These are phyloP conservation scores for Fagopyrum homotropicum DNA, from an alignment of 148 eudicot genomes.

Conservation along the genomic window DNA sequence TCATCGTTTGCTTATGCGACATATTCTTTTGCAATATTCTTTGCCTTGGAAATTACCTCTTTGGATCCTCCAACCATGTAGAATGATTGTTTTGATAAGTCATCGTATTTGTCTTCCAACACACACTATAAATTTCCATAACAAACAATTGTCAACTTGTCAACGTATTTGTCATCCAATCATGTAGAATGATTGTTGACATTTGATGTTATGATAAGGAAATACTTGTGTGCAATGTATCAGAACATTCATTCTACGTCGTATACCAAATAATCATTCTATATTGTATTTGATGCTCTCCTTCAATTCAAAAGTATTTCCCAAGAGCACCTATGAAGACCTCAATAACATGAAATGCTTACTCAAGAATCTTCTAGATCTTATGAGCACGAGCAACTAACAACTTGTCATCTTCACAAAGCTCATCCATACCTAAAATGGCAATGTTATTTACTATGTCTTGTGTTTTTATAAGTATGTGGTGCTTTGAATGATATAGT, in stretches of 20 bases:
- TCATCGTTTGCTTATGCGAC: constrained; percentile 39
- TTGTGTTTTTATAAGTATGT: too few species aligned
- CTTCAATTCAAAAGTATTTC: constrained; percentile 87
- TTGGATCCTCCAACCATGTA: constrained; percentile 43
- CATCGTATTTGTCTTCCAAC: constrained; percentile 93
- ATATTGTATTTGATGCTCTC: constrained; percentile 44
- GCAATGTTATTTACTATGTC: constrained; percentile 63
- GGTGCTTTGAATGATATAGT: too few species aligned
- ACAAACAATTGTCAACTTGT: neutral
- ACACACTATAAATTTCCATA: constrained; percentile 50
- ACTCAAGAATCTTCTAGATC: constrained; percentile 77
- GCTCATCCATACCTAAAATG: constrained; percentile 99
- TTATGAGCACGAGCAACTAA: constrained; percentile 98
- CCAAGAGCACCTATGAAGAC: constrained; percentile 34
- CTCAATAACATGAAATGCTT: constrained; percentile 56
- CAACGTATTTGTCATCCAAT: neutral
- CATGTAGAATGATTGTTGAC: too few species aligned
- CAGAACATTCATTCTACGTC: too few species aligned
- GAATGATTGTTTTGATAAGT: constrained; percentile 74
- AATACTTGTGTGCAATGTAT: constrained; percentile 74
- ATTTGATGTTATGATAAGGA: neutral
- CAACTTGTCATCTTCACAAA: constrained; percentile 97
- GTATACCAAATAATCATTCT: too few species aligned
- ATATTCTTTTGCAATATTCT: constrained; percentile 87
- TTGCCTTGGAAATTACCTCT: constrained; percentile 94